A percentile compares a stretch with the other conserved stretches of the same genome.
These are phyloP conservation scores for Termitomyces sp. DNA, from an alignment of 1,284 basidiomycete genomes.

Conservation along the genomic window DNA sequence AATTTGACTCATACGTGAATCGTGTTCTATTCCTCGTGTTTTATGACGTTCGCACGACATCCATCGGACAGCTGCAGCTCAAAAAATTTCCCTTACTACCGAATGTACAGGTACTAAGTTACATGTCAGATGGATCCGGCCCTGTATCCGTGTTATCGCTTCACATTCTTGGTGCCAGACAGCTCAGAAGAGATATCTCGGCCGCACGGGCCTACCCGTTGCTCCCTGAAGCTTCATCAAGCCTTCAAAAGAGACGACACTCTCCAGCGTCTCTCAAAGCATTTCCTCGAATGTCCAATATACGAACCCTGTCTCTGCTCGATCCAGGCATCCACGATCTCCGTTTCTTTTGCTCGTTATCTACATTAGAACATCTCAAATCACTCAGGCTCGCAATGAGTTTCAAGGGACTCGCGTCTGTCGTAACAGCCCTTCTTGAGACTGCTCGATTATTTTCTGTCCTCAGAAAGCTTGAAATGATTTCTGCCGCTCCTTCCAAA, in stretches of 20 bases:
- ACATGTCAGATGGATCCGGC: conserved; percentile 8
- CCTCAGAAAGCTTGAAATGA: background rate
- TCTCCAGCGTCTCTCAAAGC: conserved; percentile 1
- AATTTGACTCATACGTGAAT: conserved; percentile 6
- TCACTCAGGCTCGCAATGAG: background rate
- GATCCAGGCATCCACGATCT: background rate
- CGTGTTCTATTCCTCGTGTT: conserved; percentile 4
- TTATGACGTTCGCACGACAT: conserved; percentile 1
- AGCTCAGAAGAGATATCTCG: background rate
- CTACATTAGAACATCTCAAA: conserved; percentile 3
- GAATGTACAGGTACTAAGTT: background rate
- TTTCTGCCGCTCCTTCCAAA: background rate
- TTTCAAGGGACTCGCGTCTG: background rate
- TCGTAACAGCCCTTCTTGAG: background rate
- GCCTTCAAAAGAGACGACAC: background rate
- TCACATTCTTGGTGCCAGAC: background rate
- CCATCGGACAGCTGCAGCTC: conserved; percentile 5
- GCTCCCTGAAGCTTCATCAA: background rate
- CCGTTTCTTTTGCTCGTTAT: conserved; percentile 2
- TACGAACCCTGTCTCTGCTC: background rate
- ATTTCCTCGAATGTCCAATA: conserved; percentile 1
- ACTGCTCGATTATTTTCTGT: background rate
- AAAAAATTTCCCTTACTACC: conserved; percentile 6
- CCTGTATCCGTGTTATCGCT: conserved; percentile 6
- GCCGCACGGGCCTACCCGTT: conserved; percentile 1